A percentile compares a stretch with the other conserved stretches of the same genome.
phyloP scores from a whole-genome alignment of 306 rosid genomes.

The Cicer arietinum region DNA sequence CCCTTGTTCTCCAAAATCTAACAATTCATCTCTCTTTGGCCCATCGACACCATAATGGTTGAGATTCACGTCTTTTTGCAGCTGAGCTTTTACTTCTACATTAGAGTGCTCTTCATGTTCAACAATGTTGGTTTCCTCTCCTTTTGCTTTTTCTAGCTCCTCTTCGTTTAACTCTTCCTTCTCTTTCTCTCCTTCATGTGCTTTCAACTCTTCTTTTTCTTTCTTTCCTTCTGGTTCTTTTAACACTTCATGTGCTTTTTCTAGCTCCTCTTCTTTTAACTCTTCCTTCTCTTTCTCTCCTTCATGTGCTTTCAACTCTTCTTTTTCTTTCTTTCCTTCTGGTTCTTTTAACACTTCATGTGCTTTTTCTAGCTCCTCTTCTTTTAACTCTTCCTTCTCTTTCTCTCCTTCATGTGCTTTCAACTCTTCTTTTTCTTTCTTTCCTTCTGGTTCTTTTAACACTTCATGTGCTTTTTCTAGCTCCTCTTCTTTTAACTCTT shows the following conservation, averaged over 20 bases:
- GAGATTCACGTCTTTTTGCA: constrained; percentile 45
- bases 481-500: constrained; percentile 28
- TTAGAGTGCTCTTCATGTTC: constrained; percentile 44
- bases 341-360: constrained; percentile 16
- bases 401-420: constrained; percentile 34
- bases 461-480: constrained; percentile 20
- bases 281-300: constrained; percentile 39
- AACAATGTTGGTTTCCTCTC: constrained; percentile 43
- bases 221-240: constrained; percentile 25
- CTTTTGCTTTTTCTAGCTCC: constrained; percentile 37
- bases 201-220: constrained; percentile 19
- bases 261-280: constrained; percentile 14
- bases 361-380: too few relatives aligned
- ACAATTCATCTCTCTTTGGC: constrained; percentile 46
- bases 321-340: constrained; percentile 17
- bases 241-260: constrained; percentile 18
- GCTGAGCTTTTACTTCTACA: constrained; percentile 41
- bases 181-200: constrained; percentile 32
- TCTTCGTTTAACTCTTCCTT: constrained; percentile 32
- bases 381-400: constrained; percentile 39
- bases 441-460: constrained; percentile 17
- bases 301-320: constrained; percentile 22
- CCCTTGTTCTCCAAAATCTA: constrained; percentile 61
- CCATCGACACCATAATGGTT: constrained; percentile 44
- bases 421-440: constrained; percentile 14